A percentile compares a stretch with the other conserved stretches of the same genome.
These are phyloP conservation scores for Microbotryum lychnidis-dioicae DNA, from an alignment of 1,284 basidiomycete species.

Conservation along the genomic window DNA sequence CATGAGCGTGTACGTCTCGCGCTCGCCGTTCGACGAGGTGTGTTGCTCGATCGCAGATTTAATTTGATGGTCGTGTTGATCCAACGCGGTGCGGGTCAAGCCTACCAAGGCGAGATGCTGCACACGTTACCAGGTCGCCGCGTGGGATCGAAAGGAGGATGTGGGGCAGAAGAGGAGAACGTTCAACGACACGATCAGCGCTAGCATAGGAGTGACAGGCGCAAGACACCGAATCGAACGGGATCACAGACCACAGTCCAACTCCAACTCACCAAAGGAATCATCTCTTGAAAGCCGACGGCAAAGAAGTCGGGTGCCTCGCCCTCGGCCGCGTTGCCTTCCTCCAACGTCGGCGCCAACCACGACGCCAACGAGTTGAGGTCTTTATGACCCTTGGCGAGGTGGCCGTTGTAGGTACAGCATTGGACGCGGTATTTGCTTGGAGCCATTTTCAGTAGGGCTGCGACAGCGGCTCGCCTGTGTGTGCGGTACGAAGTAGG, in stretches of 20 bases:
- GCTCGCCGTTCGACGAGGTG: conserved; percentile 52
- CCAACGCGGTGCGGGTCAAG: conserved; percentile 31
- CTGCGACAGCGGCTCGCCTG: too few relatives aligned
- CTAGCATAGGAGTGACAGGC: conserved; percentile 49
- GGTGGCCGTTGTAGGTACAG: conserved; percentile 40
- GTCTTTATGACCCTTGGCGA: conserved; percentile 31
- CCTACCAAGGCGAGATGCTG: conserved; percentile 39
- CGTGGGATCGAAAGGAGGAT: not conserved
- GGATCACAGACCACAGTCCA: conserved; percentile 5
- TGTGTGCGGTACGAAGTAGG: too few relatives aligned
- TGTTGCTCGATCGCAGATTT: conserved; percentile 15
- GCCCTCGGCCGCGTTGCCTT: conserved; percentile 6
- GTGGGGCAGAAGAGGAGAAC: conserved; percentile 50
- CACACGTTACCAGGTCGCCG: conserved; percentile 25
- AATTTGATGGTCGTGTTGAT: conserved; percentile 21
- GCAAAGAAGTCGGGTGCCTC: conserved; percentile 65
- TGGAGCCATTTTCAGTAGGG: too few relatives aligned
- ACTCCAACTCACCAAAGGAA: conserved; percentile 62
- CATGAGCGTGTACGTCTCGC: conserved; percentile 60
- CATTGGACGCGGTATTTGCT: conserved; percentile 35
- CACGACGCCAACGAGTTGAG: conserved; percentile 35
- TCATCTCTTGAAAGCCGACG: conserved; percentile 79
- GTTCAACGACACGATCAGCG: conserved; percentile 50
- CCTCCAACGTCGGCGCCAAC: conserved; percentile 36
- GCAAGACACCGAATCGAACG: conserved; percentile 39